Evolutionary conservation across 1,284 basidiomycete genomes (phyloP).

Genomic region (Hypsizygus ulmarius): DNA sequence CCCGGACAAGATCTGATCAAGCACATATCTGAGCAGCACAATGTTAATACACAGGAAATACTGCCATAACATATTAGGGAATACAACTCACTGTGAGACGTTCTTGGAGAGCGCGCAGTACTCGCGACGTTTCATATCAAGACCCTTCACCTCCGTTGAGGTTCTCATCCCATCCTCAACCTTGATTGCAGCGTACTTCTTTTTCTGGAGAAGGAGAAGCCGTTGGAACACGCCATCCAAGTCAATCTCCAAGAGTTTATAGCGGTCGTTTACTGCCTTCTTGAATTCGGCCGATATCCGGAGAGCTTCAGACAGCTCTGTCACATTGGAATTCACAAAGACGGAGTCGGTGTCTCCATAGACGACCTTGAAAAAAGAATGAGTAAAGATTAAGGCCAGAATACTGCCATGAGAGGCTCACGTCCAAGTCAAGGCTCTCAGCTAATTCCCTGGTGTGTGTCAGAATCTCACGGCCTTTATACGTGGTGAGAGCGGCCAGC

Average conservation of each 20-base stretch:
- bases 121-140: constrained; percentile 99
- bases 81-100: constrained; percentile 75
- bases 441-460: constrained; percentile 93
- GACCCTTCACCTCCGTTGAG: constrained; percentile 89
- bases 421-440: constrained; percentile 86
- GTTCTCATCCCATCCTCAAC: constrained; percentile 78
- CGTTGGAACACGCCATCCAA: constrained; percentile 94
- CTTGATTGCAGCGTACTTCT: constrained; percentile 98
- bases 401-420: constrained; percentile 36
- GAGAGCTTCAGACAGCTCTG: constrained; percentile 83
- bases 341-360: constrained; percentile 99
- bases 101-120: constrained; percentile 92
- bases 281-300: constrained; percentile 94
- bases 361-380: constrained; percentile 65
- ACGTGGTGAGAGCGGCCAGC: constrained; percentile 94
- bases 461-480: constrained; percentile 97
- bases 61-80: not conserved
- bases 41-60: not conserved
- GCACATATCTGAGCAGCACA: constrained; percentile 60
- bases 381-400: constrained; percentile 2
- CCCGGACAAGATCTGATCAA: constrained; percentile 91
- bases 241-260: constrained; percentile 95
- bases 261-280: constrained; percentile 93
- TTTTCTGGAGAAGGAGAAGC: constrained; percentile 94
- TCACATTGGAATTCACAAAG: constrained; percentile 96